A percentile compares a stretch with the other conserved stretches of the same genome.
Evolutionary conservation across 2,329 filamentous ascomycete species (phyloP).

Genomic region (Clonostachys solani): DNA sequence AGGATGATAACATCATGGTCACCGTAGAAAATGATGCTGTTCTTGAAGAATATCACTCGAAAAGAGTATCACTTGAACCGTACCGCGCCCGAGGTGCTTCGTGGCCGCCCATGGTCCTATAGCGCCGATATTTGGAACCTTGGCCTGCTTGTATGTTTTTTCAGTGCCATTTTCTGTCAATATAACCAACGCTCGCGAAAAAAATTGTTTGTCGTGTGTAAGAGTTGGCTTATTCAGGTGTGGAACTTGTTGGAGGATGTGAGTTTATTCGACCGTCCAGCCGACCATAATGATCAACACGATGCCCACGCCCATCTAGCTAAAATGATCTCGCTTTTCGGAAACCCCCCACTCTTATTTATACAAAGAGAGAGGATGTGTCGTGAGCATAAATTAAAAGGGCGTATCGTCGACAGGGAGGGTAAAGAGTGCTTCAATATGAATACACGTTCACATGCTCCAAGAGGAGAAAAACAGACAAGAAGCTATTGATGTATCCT

Average conservation of each 20-base stretch:
- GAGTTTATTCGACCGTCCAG: constrained; percentile 8
- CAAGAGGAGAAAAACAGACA: constrained; percentile 13
- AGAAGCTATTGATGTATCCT: constrained; percentile 11
- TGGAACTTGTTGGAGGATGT: constrained; percentile 12
- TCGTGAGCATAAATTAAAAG: constrained; percentile 3
- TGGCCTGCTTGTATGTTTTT: constrained; percentile 10
- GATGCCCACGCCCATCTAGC: constrained; percentile 14
- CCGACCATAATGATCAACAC: constrained; percentile 10
- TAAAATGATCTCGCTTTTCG: constrained; percentile 9
- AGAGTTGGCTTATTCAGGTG: constrained; percentile 7
- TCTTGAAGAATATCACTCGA: constrained; percentile 5
- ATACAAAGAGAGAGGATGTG: constrained; percentile 6
- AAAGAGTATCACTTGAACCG: not conserved
- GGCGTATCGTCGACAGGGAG: not conserved
- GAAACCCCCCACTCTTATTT: constrained; percentile 6
- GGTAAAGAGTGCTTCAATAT: constrained; percentile 5
- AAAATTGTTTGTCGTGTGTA: not conserved
- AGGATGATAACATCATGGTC: constrained; percentile 14
- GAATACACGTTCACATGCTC: constrained; percentile 15
- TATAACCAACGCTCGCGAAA: no score
- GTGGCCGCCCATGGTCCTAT: constrained; percentile 12
- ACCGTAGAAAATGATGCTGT: constrained; percentile 10
- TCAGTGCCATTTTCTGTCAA: no score
- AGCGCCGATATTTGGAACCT: constrained; percentile 13
- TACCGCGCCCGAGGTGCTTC: constrained; percentile 11